phyloP scores from a whole-genome alignment of 2,329 filamentous ascomycete genomes.

The Venturia oleaginea region DNA sequence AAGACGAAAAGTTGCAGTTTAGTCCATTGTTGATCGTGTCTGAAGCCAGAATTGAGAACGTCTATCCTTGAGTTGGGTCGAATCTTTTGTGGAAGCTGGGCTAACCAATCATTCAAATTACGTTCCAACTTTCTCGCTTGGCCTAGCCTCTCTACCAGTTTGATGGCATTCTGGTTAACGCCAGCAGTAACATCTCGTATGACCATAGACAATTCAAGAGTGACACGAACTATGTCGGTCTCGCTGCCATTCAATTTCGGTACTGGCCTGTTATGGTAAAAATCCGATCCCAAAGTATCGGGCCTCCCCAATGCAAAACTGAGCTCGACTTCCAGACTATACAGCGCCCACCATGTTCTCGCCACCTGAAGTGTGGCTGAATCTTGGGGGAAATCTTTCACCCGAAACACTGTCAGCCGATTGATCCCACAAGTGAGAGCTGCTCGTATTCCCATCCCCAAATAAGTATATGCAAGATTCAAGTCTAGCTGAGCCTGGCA shows the following conservation, averaged over 20 bases:
- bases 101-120: slow-evolving; percentile 29
- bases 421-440: slow-evolving; percentile 42
- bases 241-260: slow-evolving; percentile 26
- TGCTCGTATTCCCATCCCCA: slow-evolving; percentile 39
- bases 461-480: slow-evolving; percentile 40
- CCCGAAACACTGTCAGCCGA: slow-evolving; percentile 23
- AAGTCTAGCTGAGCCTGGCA: slow-evolving; percentile 43
- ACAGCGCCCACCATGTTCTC: slow-evolving; percentile 20
- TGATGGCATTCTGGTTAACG: slow-evolving; percentile 30
- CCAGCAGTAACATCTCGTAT: slow-evolving; percentile 32
- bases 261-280: slow-evolving; percentile 37
- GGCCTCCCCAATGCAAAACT: slow-evolving; percentile 41
- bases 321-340: slow-evolving; percentile 21
- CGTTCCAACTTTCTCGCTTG: slow-evolving; percentile 28
- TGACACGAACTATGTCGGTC: slow-evolving; percentile 32
- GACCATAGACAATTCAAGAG: slow-evolving; percentile 33
- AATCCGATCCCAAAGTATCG: slow-evolving; percentile 39
- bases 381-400: slow-evolving; percentile 6
- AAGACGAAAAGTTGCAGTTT: slow-evolving; percentile 31
- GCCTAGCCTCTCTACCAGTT: slow-evolving; percentile 28
- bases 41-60: slow-evolving; percentile 20
- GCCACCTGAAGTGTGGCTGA: slow-evolving; percentile 9
- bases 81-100: slow-evolving; percentile 24
- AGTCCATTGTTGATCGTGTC: slow-evolving; percentile 31
- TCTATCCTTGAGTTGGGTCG: slow-evolving; percentile 21